Base-by-base conservation (phyloP, 495 filamentous ascomycete genomes). In the Hypomontagnella monticulosa region DNA sequence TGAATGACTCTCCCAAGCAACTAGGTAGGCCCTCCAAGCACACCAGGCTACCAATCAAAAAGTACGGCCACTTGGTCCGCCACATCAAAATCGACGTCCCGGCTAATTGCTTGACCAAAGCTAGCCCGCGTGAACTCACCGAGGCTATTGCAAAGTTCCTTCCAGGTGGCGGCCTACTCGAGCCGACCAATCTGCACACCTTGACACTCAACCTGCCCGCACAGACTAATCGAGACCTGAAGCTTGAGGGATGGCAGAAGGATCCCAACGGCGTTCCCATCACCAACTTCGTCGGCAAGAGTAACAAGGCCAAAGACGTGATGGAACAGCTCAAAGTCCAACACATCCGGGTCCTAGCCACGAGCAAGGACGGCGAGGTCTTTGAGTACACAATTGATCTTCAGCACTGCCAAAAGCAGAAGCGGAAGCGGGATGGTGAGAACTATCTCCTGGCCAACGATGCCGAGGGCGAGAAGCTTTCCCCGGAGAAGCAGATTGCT, bases 31-130 rank as follows among this genome's bases (percentile, higher is more conserved):
- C 4, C 4, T 57, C 41, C 20, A 20, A 10, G 27, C 9, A 43
- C 0, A 41, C 42, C 19, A 12, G 4, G 15, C 72, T 82, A 47
- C 68, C 80, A 19, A 57, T 81, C 1, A 43, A 53, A 3, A 68
- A 69, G 6, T 77, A 73, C 19, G 77, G 74, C 3, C 71, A 77
- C 30, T 63, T 82, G 11, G 57, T 82, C 18, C 74, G 79, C 1
- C 60, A 74, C 19, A 33, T 80, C 46, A 63, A 58, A 41, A 62
- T 82, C 50, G 73, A 78, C 27, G 69, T 79, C 8, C 73, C 78
- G 15, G 37, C 47, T 0, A 79, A 73, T 58, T 71, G 77, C 9
- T 54, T 67, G 5, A 15, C 38, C 8, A n/a, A n/a, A n/a, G n/a
- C 11, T 0, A 27, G 0, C 9, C 0, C 23, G 59, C n/a, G 15